Evolutionary conservation across 306 rosid genomes (phyloP), one percentile per base, ranked within the genome.

Genomic region (Ormosia emarginata): DNA sequence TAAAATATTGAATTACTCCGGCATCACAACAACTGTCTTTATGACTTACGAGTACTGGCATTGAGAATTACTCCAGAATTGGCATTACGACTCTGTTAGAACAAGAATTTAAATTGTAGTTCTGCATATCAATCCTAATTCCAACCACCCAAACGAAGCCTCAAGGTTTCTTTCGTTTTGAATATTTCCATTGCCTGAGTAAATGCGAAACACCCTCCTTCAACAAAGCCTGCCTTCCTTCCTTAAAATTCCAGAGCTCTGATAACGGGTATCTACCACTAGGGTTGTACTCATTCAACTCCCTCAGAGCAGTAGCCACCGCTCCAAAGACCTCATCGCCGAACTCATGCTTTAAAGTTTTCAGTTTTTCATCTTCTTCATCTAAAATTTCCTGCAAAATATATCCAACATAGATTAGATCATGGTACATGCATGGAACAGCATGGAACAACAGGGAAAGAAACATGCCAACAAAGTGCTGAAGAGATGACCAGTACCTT

Each of bases 221-320:
- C 62, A 93, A 40, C 0, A 78, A 44, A 3, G 99, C 99, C 80
- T 79, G 90, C 61, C 89, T 89, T 73, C 79, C 89, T 72, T 89
- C 91, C 56, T 85, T 85, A 9, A 63, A 77, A 85, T 90, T 92
- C 97, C 98, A 95, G 13, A 92, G 80, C 68, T 95, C 98, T 2
- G 40, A 65, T 66, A 89, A 0, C 5, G 76, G 15, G 70, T 91
- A 93, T 79, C 99, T 85, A 11, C 99, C 99, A 83, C 99, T 95
- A 4, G 98, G 89, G 68, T 95, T 93, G 78, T 89, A 90, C 43
- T 90, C 90, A 15, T 93, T 91, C 84, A 90, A 2, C 72, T 95
- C 99, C 85, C 39, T 64, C 83, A 91, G 52, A 52, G 99, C 94
- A 36, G 63, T 80, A 24, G 39, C 47, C 69, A 95, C 95, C 0